Evolutionary conservation across 441 rosid species (phyloP).

Genomic region (Erodium texanum): DNA sequence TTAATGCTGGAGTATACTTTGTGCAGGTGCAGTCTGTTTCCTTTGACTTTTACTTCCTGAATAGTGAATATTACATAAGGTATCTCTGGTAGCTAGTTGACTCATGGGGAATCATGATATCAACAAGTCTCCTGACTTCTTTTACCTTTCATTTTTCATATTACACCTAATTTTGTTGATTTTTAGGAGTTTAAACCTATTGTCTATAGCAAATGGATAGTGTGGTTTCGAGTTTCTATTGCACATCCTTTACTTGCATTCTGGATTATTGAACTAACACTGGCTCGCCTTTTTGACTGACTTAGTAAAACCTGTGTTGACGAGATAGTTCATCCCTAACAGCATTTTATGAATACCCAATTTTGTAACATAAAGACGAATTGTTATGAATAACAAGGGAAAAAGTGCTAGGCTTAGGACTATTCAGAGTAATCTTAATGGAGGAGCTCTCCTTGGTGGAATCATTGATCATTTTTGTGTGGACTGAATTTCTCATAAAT

Average conservation of each 20-base stretch:
- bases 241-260: not conserved
- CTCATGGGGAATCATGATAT: not conserved
- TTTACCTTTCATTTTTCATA: not conserved
- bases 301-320: not conserved
- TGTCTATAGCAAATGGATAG: not conserved
- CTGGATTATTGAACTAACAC: not conserved
- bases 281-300: too few species aligned
- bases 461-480: not conserved
- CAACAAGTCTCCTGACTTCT: not conserved
- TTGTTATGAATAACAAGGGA: not conserved
- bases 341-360: not conserved
- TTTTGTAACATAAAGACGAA: not conserved
- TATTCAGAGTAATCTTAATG: not conserved
- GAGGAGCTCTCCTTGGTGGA: not conserved
- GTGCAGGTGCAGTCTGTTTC: slow-evolving; percentile 37
- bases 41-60: not conserved
- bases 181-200: not conserved
- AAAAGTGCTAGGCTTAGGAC: not conserved
- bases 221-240: not conserved
- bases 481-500: not conserved
- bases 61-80: not conserved
- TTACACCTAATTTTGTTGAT: not conserved
- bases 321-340: not conserved
- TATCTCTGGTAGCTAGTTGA: not conserved
- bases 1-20: slow-evolving; percentile 44